Base-by-base conservation (phyloP, 495 filamentous ascomycete species). In the Penicillium soppii region DNA sequence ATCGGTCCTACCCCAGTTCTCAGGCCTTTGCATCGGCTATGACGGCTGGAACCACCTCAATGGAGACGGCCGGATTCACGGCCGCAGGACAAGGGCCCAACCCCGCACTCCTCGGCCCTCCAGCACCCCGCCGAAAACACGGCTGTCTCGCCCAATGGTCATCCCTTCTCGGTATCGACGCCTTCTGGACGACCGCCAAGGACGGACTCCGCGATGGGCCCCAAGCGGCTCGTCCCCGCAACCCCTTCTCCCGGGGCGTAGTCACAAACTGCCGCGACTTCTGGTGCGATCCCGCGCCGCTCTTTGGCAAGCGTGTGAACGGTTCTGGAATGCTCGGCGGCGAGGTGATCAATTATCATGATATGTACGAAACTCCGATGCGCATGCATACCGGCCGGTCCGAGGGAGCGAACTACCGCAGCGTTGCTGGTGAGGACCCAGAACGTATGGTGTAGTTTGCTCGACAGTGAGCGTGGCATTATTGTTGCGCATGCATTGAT, bases 241-340 rank as follows among this genome's bases (percentile, higher is more conserved):
- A 98, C 58, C 91, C 90, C 0, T 98, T 90, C 67, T 92, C 87
- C 25, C 79, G 82, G 29, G 94, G 95, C 15, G 65, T 89, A 13
- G 53, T 92, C 22, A 83, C 83, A 26, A 98, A 98, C 57, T 97
- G 92, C 62, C 90, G 84, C 49, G 94, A 98, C 68, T 98, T 98
- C 68, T 98, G 90, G 89, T 90, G 89, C 58, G 94, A 97, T 62
- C 82, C 88, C 0, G 82, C 86, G 15, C 91, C 94, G 7, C 59
- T 95, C 25, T 91, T 97, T 69, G 83, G 88, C 29, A 78, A 76
- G 48, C 80, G 88, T 25, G 80, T 87, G 53, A 84, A 80, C 46
- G 92, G 91, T 5, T 75, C 80, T 21, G 90, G 83, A 2, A 76
- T 90, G 70, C 69, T 98, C 4, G 90, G 82, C 9, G 92, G 94